Percentiles rank a stretch among this genome's conserved stretches.
phyloP scores from a whole-genome alignment of 345 rosid genomes.

The Eucalyptus marginata region DNA sequence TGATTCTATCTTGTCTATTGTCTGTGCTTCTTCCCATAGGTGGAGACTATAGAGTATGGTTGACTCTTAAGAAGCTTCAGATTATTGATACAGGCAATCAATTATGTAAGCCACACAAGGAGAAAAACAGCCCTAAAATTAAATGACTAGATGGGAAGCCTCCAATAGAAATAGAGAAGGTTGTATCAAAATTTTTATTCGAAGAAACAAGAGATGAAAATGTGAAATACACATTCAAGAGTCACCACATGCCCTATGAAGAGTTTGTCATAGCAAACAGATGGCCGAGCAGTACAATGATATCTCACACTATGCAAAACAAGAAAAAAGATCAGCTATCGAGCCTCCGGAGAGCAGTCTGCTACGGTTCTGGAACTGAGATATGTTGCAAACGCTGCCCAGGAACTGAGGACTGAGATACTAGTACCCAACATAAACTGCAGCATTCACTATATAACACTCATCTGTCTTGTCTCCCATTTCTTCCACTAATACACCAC shows the following conservation, averaged over 20 bases:
- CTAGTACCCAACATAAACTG: conserved; percentile 80
- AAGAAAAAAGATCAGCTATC: not conserved
- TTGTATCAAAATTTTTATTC: not conserved
- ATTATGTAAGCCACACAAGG: not conserved
- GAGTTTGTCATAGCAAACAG: not conserved
- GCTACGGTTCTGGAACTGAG: not conserved
- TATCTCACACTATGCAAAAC: not conserved
- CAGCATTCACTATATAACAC: conserved; percentile 83
- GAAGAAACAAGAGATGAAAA: not conserved
- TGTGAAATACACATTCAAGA: not conserved
- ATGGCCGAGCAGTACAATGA: not conserved
- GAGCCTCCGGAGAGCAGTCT: not conserved
- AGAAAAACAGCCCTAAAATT: not conserved
- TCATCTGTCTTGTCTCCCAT: conserved; percentile 87
- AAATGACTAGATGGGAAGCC: not conserved
- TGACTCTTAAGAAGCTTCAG: not conserved
- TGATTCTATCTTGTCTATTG: not conserved
- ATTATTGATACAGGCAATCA: not conserved
- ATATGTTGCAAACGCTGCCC: not conserved
- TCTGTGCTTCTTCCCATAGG: not conserved
- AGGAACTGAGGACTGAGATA: not conserved
- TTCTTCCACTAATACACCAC: conserved; percentile 72
- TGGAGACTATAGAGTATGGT: not conserved
- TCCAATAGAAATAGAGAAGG: not conserved
- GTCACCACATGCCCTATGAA: not conserved